Evolutionary conservation across 805 yeast species (phyloP).

Genomic region (Zygosaccharomyces bisporus): DNA sequence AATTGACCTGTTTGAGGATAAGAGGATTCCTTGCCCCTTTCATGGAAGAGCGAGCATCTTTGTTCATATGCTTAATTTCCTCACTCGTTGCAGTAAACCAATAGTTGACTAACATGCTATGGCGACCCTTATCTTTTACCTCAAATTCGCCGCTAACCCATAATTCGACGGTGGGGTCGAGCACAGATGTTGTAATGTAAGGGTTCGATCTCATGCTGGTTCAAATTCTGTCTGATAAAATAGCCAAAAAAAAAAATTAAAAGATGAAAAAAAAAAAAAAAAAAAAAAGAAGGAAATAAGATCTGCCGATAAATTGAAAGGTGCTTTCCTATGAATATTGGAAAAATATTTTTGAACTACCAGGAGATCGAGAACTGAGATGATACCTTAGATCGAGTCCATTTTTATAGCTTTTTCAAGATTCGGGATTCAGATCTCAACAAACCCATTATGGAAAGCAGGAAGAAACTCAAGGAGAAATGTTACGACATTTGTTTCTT

Average conservation of each 20-base stretch:
- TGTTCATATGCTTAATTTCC: background rate
- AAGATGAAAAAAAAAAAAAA: too few relatives aligned
- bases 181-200: background rate
- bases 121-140: background rate
- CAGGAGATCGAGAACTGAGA: background rate
- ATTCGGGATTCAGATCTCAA: too few relatives aligned
- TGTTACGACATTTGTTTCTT: background rate
- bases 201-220: background rate
- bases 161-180: constrained; percentile 2
- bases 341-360: background rate
- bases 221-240: too few relatives aligned
- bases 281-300: too few relatives aligned
- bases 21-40: background rate
- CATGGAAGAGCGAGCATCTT: background rate
- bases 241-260: too few relatives aligned
- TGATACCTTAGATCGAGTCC: background rate
- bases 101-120: background rate
- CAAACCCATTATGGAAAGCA: too few relatives aligned
- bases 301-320: too few relatives aligned
- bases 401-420: background rate
- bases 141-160: background rate
- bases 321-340: background rate
- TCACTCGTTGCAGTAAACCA: background rate
- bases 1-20: too few relatives aligned
- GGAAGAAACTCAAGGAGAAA: background rate